Base-by-base conservation (phyloP, 306 rosid genomes). In the Fagus sylvatica region DNA sequence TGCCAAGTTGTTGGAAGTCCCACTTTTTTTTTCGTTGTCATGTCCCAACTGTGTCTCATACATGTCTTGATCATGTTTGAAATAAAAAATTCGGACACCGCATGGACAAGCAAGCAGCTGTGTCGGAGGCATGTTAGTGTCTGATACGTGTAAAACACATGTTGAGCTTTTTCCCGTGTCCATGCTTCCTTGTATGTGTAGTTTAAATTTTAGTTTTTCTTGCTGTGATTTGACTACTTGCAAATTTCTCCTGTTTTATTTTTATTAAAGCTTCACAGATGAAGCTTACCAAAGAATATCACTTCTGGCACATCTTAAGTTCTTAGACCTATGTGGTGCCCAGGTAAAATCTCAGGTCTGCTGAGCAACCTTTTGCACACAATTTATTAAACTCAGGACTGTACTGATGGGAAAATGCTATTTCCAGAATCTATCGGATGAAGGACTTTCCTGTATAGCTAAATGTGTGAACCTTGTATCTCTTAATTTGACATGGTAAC, bases 321-420 rank as follows among this genome's bases (percentile, higher is more conserved):
- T 82, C 83, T 74, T 91, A 88, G 98, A 93, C 84, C 89, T 91
- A 43, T 93, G 94, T 56, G 96, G 96, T 54, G 98, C 90, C 74
- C 98, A 88, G 98, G 98, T 93, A 84, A 80, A 64, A 76, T 72
- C n/a, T 73, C 56, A 3, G 41, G 71, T 61, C 53, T 73, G 55
- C 36, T 32, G 11, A 36, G 69, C 22, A 65, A 78, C 73, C 53
- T 60, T 76, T 74, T 75, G 34, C 39, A 43, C 4, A 41, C 22
- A 16, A 8, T 79, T 54, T 36, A 75, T 76, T 64, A 57, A 67
- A 56, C 70, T 77, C 42, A 77, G 15, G 30, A 55, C 70, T 74
- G 75, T 83, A 42, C 74, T 77, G 51, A 54, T 55, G 13, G 22
- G 60, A 61, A 55, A 54, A 6, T 72, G 69, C 54, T 80, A 30